Conservation (phyloP, 208 protist species). For the Polymyxa betae region DNA sequence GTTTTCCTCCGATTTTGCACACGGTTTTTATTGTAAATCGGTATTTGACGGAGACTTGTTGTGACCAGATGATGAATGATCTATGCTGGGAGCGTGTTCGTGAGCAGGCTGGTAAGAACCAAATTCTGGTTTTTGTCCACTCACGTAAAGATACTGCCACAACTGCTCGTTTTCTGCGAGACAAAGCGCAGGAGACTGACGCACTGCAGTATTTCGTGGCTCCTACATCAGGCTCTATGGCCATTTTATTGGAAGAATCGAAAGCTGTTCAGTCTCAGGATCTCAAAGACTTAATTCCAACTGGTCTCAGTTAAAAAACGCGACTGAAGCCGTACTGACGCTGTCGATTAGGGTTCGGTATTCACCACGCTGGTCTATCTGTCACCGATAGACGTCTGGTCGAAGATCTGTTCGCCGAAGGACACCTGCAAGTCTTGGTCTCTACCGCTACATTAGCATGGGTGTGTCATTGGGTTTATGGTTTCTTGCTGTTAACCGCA, state of each 20-base stretch:
- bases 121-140: slow-evolving; percentile 99
- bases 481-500: background rate
- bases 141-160: slow-evolving; percentile 96
- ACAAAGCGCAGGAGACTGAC: slow-evolving; percentile 85
- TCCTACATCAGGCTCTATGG: slow-evolving; percentile 78
- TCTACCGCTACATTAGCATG: slow-evolving; percentile 99
- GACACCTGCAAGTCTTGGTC: slow-evolving; percentile 92
- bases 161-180: slow-evolving; percentile 86
- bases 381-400: slow-evolving; percentile 89
- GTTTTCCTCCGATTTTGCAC: too few relatives aligned
- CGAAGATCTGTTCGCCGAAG: slow-evolving; percentile 93
- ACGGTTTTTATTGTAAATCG: background rate
- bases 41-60: background rate
- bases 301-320: too few relatives aligned
- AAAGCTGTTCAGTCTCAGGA: slow-evolving; percentile 71
- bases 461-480: slow-evolving; percentile 62
- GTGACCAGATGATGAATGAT: slow-evolving; percentile 89
- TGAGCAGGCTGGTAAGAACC: slow-evolving; percentile 83
- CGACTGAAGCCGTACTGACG: too few relatives aligned
- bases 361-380: slow-evolving; percentile 98
- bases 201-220: slow-evolving; percentile 82
- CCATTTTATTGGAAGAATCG: slow-evolving; percentile 80
- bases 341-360: slow-evolving; percentile 94
- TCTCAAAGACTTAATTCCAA: slow-evolving; percentile 85
- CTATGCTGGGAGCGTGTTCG: slow-evolving; percentile 94